Base-by-base conservation (phyloP, 208 protist species). In the Zelonia costaricensis region DNA sequence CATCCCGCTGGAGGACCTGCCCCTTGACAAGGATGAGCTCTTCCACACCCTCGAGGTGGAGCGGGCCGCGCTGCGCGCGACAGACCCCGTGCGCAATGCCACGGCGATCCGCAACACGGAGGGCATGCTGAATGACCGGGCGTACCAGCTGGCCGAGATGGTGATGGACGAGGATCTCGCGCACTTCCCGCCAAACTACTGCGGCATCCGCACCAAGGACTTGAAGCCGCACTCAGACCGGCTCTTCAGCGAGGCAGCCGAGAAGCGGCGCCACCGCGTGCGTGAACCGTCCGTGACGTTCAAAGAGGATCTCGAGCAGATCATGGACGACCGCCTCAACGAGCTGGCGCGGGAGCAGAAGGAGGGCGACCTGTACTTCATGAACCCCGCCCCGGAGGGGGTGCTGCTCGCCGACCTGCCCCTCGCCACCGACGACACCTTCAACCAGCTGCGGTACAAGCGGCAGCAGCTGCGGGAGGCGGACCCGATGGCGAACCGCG, bases 341-440 rank as follows among this genome's bases (percentile, higher is more conserved):
- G 87, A 90, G 53, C 49, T 93, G 27, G 80, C 83, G 13, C 74
- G 71, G 57, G 81, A 93, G 62, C 31, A 70, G 47, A 69, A 82
- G 44, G 59, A 79, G n/a, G 86, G 83, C n/a, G 82, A 93, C 43
- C 62, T 89, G 23, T 89, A 88, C 76, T 93, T 93, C 52, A 61
- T 93, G 22, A 62, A 86, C 27, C 78, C 76, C 33, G 65, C 74
- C 20, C 73, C 73, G 13, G 46, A 69, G n/a, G 76, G 76, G 20
- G 61, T 81, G 40, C 63, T 67, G 33, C 46, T 80, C 27, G 22
- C 53, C 9, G 58, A 80, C 4, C 49, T 90, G 31, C 61, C 58
- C 65, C 86, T 46, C 30, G 74, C 35, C 31, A 65, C 49, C 3
- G 89, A 95, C 66, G 33, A 23, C 8, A 27, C 51, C 15, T 93